Base-by-base conservation (phyloP, 768 basidiomycete genomes). In the Termitomyces titanicus region DNA sequence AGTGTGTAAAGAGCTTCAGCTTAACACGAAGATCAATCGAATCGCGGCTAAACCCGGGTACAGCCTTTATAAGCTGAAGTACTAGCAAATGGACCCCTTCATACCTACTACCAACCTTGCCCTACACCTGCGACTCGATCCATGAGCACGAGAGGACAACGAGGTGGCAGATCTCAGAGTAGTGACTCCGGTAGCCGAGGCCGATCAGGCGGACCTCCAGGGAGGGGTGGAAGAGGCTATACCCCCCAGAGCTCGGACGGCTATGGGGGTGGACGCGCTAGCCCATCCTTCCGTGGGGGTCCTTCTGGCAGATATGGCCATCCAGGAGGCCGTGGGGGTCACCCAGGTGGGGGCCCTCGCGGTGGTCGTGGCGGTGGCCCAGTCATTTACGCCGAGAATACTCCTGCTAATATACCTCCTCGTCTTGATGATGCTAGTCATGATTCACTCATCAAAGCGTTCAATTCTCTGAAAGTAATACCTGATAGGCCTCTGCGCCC, bases 401-500 rank as follows among this genome's bases (percentile, higher is more conserved):
- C 63, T 15, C 73, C 72, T 34, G 68, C 72, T 5, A 66, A 57
- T n/a, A 56, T 76, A 37, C 72, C 76, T 18, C 25, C 70, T 12
- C 72, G 74, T 11, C 70, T 79, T 6, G 51, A 68, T 17, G 65
- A 68, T 15, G 42, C 61, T 10, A 70, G 65, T 34, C 71, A 76
- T 22, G 46, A 70, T 34, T 66, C 70, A 22, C 73, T 83, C 18
- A 68, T 82, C 33, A 56, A 64, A 22, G 64, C 69, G 1, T 78
- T 76, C 66, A 71, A 70, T 44, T 63, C 68, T 0, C 57, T 75
- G 24, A 64, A 66, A 25, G 46, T 68, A 31, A 60, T 64, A 2
- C 68, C 71, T 4, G 70, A 70, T 27, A 70, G 72, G 8, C 84
- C 84, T 10, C 68, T 81, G 7, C 76, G 84, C 18, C 82, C 84